A percentile compares a stretch with the other conserved stretches of the same genome.
Evolutionary conservation across 2,329 filamentous ascomycete species (phyloP).

Genomic region (Monosporascus sp.): DNA sequence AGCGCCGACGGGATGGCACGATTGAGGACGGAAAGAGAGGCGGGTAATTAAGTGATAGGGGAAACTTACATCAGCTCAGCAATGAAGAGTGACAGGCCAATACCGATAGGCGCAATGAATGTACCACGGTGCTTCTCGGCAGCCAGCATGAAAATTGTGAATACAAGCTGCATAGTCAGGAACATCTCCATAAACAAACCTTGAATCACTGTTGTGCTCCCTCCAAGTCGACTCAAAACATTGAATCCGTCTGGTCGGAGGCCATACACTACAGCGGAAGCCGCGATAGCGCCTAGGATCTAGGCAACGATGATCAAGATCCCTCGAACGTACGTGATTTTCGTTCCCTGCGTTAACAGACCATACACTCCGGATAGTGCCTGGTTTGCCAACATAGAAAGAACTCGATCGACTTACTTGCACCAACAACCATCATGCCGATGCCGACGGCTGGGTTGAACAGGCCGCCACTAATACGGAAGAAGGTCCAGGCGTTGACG

Average conservation of each 20-base stretch:
- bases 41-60: background rate
- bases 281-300: constrained; percentile 42
- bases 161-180: constrained; percentile 46
- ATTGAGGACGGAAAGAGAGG: no score
- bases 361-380: background rate
- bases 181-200: constrained; percentile 51
- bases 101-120: constrained; percentile 57
- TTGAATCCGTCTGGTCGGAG: constrained; percentile 44
- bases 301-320: constrained; percentile 41
- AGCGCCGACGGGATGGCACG: no score
- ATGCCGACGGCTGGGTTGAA: constrained; percentile 35
- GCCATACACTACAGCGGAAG: constrained; percentile 41
- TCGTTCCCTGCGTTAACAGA: constrained; percentile 21
- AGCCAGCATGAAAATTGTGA: constrained; percentile 55
- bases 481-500: constrained; percentile 40
- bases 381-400: constrained; percentile 1
- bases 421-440: constrained; percentile 43
- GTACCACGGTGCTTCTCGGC: constrained; percentile 59
- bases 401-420: constrained; percentile 15
- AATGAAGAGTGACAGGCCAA: constrained; percentile 57
- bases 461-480: constrained; percentile 30
- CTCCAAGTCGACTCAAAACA: constrained; percentile 40
- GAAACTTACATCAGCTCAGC: constrained; percentile 25
- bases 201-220: constrained; percentile 37
- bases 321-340: constrained; percentile 28